Conservation (phyloP, 345 rosid genomes). For the Eucalyptus virginea region DNA sequence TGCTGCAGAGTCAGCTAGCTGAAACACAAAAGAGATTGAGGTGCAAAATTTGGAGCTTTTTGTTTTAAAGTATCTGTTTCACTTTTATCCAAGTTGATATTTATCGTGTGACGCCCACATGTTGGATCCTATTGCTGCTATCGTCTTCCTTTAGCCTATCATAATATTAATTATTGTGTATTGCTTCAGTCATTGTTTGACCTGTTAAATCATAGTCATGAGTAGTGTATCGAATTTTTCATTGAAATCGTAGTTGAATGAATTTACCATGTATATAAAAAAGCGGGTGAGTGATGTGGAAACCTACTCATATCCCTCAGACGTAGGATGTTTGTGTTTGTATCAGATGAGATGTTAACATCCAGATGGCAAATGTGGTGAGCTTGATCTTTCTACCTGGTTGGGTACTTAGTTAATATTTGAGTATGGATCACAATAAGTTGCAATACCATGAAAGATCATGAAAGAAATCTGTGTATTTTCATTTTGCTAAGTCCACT, state of each 20-base stretch:
- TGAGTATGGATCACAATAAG: neutral
- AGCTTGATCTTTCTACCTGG: neutral
- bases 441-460: neutral
- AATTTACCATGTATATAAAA: neutral
- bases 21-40: slow-evolving; percentile 71
- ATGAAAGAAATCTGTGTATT: neutral
- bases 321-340: neutral
- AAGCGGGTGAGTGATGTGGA: neutral
- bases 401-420: neutral
- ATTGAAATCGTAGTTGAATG: neutral
- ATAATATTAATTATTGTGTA: neutral
- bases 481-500: neutral
- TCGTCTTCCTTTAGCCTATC: neutral
- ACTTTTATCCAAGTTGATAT: neutral
- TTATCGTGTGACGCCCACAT: neutral
- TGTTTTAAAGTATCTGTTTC: neutral
- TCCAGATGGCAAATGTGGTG: neutral
- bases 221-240: neutral
- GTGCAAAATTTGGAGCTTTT: slow-evolving; percentile 22
- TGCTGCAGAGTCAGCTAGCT: slow-evolving; percentile 46
- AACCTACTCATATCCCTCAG: neutral
- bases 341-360: neutral
- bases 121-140: neutral
- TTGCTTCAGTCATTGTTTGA: neutral
- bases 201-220: neutral